phyloP scores from a whole-genome alignment of 805 yeast species.

The Candida piceae region DNA sequence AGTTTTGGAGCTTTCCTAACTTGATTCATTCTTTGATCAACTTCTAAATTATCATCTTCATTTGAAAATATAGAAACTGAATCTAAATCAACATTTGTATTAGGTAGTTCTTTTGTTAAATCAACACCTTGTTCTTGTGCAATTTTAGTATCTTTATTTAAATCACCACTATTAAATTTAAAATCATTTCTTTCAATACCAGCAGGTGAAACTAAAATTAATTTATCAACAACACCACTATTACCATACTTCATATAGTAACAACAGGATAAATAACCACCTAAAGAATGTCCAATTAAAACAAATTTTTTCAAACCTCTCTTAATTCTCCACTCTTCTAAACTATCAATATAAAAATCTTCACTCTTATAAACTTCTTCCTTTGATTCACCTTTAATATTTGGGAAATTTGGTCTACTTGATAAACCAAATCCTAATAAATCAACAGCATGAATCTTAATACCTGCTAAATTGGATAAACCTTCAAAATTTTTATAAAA shows the following conservation, averaged over 20 bases:
- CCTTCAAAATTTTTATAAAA: constrained; percentile 65
- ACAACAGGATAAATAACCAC: constrained; percentile 68
- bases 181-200: constrained; percentile 67
- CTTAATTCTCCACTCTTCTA: constrained; percentile 60
- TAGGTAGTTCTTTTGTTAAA: constrained; percentile 25
- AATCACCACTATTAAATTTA: constrained; percentile 27
- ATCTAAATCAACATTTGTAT: constrained; percentile 1
- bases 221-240: constrained; percentile 37
- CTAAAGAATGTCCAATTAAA: constrained; percentile 75
- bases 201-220: constrained; percentile 67
- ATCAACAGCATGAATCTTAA: constrained; percentile 62
- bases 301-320: constrained; percentile 47
- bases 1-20: constrained; percentile 30
- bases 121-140: constrained; percentile 27
- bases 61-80: constrained; percentile 11
- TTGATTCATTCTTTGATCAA: constrained; percentile 16
- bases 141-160: constrained; percentile 11
- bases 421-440: constrained; percentile 70
- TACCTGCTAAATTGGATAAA: constrained; percentile 47
- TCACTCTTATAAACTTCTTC: constrained; percentile 44
- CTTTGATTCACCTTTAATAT: constrained; percentile 22
- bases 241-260: constrained; percentile 57
- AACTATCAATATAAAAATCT: constrained; percentile 51
- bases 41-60: constrained; percentile 4
- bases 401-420: constrained; percentile 43